Conservation (phyloP, 2,329 filamentous ascomycete genomes). For the Exophiala sideris region DNA sequence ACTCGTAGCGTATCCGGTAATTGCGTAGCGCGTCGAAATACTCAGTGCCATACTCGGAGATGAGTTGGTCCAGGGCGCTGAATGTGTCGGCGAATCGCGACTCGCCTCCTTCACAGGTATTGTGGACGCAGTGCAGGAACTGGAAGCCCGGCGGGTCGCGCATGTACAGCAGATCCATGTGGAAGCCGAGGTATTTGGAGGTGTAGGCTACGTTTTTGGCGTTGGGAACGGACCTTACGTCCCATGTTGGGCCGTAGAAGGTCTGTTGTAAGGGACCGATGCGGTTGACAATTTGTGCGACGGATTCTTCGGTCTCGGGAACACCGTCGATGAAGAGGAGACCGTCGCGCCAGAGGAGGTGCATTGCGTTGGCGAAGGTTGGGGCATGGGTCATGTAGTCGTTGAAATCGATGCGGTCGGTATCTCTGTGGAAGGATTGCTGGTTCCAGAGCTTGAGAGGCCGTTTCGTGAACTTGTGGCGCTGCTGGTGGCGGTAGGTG, state of each 20-base stretch:
- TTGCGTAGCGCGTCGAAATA: slow-evolving; percentile 15
- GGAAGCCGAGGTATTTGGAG: slow-evolving; percentile 73
- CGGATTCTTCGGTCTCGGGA: slow-evolving; percentile 63
- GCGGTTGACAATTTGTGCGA: slow-evolving; percentile 65
- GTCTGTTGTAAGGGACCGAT: slow-evolving; percentile 80
- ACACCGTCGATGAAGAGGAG: slow-evolving; percentile 74
- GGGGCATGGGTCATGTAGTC: slow-evolving; percentile 64
- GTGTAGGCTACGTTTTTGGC: slow-evolving; percentile 95
- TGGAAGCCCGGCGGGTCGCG: slow-evolving; percentile 75
- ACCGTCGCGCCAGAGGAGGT: slow-evolving; percentile 63
- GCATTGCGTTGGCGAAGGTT: slow-evolving; percentile 60
- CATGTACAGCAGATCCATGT: slow-evolving; percentile 93
- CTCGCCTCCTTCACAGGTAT: slow-evolving; percentile 73
- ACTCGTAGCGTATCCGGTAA: slow-evolving; percentile 35
- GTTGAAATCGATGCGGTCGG: slow-evolving; percentile 62
- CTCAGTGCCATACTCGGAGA: slow-evolving; percentile 31
- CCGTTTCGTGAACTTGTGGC: slow-evolving; percentile 37
- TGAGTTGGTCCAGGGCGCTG: slow-evolving; percentile 52
- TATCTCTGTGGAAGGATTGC: slow-evolving; percentile 44
- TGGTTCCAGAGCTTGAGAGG: slow-evolving; percentile 36
- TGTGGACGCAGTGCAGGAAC: slow-evolving; percentile 83
- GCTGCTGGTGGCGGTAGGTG: slow-evolving; percentile 21
- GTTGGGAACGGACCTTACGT: slow-evolving; percentile 75
- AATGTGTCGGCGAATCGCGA: slow-evolving; percentile 82
- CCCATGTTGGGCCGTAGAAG: slow-evolving; percentile 89